Percentiles rank a stretch among this genome's conserved stretches.
Evolutionary conservation across 2,329 filamentous ascomycete genomes (phyloP).

Genomic region (Pseudophaeomoniella oleicola): DNA sequence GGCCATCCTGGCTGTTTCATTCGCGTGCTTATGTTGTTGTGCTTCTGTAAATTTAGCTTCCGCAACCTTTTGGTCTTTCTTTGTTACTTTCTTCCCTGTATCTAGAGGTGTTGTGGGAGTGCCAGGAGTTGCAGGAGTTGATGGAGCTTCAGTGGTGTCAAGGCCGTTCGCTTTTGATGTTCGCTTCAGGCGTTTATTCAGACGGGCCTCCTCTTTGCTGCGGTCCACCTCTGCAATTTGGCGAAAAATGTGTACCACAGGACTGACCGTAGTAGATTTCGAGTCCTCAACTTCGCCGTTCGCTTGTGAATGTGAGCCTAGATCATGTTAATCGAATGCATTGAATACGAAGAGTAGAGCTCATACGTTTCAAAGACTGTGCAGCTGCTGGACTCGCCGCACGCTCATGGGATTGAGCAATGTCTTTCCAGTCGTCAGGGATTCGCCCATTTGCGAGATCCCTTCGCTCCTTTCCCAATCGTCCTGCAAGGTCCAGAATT

Average conservation of each 20-base stretch:
- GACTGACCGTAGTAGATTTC: background rate
- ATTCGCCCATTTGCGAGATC: conserved; percentile 67
- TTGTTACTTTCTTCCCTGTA: conserved; percentile 54
- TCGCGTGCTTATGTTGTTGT: conserved; percentile 66
- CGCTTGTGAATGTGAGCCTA: conserved; percentile 22
- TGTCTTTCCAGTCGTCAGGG: conserved; percentile 59
- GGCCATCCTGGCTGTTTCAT: conserved; percentile 66
- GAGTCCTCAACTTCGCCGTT: conserved; percentile 16
- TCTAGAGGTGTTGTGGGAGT: conserved; percentile 41
- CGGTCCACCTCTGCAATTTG: conserved; percentile 44
- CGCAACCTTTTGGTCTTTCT: conserved; percentile 76
- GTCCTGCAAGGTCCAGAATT: conserved; percentile 62
- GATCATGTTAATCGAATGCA: conserved; percentile 12
- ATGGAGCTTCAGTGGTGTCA: conserved; percentile 43
- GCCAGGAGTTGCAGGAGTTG: conserved; percentile 20
- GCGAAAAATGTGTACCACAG: conserved; percentile 17
- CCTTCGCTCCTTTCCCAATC: conserved; percentile 56
- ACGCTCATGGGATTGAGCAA: conserved; percentile 34
- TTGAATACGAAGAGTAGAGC: conserved; percentile 6
- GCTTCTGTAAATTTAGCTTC: conserved; percentile 62
- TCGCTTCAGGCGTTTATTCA: conserved; percentile 52
- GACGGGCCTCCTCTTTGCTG: conserved; percentile 56
- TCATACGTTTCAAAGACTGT: conserved; percentile 24
- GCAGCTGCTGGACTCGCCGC: conserved; percentile 17
- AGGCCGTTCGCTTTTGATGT: conserved; percentile 38